Percentiles rank a stretch among this genome's conserved stretches.
phyloP scores from a whole-genome alignment of 345 rosid species.

The Laguncularia racemosa region DNA sequence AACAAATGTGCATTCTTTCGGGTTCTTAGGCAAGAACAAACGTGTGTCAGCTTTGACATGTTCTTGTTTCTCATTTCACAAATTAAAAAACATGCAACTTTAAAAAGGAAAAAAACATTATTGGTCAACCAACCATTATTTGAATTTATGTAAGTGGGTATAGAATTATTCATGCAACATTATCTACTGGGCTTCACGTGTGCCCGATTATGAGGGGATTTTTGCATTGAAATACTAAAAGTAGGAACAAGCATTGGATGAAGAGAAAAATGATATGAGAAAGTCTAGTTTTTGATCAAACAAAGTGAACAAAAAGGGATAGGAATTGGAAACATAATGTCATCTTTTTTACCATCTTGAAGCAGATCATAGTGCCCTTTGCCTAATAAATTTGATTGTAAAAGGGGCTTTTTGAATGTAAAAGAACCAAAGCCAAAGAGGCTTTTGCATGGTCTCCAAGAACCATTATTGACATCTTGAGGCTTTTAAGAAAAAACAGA shows the following conservation, averaged over 20 bases:
- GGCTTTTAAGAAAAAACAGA: slow-evolving; percentile 32
- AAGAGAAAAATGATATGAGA: background rate
- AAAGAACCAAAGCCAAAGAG: slow-evolving; percentile 13
- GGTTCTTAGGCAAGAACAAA: too few relatives aligned
- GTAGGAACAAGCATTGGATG: too few relatives aligned
- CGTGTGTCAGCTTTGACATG: too few relatives aligned
- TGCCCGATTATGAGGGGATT: background rate
- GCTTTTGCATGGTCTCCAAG: slow-evolving; percentile 80
- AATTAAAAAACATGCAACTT: too few relatives aligned
- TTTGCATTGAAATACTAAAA: too few relatives aligned
- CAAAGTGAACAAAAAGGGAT: background rate
- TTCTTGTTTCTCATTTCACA: too few relatives aligned
- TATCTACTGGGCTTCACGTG: slow-evolving; percentile 5
- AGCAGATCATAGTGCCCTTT: too few relatives aligned
- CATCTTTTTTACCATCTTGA: too few relatives aligned
- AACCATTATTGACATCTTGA: slow-evolving; percentile 37
- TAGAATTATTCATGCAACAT: background rate
- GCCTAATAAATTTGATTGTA: too few relatives aligned
- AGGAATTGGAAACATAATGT: background rate
- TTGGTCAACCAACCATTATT: background rate
- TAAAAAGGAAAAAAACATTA: background rate
- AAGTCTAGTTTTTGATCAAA: slow-evolving; percentile 3
- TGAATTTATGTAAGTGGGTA: background rate
- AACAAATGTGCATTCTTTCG: too few relatives aligned
- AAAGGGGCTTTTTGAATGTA: background rate